A percentile compares a stretch with the other conserved stretches of the same genome.
phyloP scores from a whole-genome alignment of 805 yeast species.

The Dipodascopsis uninucleata region DNA sequence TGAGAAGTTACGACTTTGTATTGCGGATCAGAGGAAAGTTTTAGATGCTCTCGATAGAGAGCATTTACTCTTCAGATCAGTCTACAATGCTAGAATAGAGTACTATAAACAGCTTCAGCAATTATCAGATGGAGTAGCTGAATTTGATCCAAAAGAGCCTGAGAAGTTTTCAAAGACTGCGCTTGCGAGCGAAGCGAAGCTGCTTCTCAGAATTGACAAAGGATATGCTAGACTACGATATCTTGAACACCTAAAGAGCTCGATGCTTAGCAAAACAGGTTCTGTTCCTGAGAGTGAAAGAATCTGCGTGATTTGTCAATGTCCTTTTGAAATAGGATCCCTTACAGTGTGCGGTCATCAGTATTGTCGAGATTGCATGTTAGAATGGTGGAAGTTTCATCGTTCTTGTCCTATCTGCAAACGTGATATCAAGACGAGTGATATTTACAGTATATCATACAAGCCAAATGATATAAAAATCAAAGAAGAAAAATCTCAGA shows the following conservation, averaged over 20 bases:
- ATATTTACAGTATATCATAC: constrained; percentile 67
- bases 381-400: constrained; percentile 61
- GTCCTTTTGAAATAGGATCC: constrained; percentile 67
- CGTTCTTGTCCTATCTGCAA: constrained; percentile 81
- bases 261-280: constrained; percentile 28
- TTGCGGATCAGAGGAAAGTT: constrained; percentile 43
- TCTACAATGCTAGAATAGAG: constrained; percentile 74
- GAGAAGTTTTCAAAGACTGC: constrained; percentile 29
- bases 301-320: constrained; percentile 75
- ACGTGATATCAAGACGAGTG: constrained; percentile 43
- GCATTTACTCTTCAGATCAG: constrained; percentile 50
- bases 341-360: constrained; percentile 89
- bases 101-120: constrained; percentile 83
- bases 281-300: constrained; percentile 40
- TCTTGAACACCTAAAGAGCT: constrained; percentile 42
- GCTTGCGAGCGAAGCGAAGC: constrained; percentile 20
- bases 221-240: constrained; percentile 47
- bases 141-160: constrained; percentile 38
- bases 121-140: constrained; percentile 75
- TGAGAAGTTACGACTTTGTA: constrained; percentile 4
- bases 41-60: constrained; percentile 45
- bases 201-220: constrained; percentile 27
- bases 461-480: constrained; percentile 44
- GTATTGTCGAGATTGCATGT: constrained; percentile 78
- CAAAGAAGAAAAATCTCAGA: constrained; percentile 29